Evolutionary conservation across 495 filamentous ascomycete genomes (phyloP), one percentile per base, ranked within the genome.

Genomic region (Xylaria castorea): DNA sequence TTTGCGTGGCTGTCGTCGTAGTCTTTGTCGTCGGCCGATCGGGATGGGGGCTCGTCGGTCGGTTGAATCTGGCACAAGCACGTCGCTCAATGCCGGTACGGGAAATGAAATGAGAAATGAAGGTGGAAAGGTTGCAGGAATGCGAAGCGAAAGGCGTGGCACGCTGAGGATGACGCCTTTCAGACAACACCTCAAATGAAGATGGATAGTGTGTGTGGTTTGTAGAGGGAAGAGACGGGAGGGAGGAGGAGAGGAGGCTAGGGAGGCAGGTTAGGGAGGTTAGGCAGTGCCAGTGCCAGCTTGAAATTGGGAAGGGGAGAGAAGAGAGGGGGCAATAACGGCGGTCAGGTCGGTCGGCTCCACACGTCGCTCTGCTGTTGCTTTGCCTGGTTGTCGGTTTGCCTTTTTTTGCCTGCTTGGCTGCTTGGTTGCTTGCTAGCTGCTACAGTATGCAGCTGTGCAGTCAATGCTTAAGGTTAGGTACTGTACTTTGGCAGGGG

Each of bases 101-200:
- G 50, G 68, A 22, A 55, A 53, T 5, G 58, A 44, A 42, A 6
- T 40, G 38, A 30, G 58, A 53, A 42, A 6, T 51, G 38, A 40
- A 40, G n/a, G 48, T 22, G n/a, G 7, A 50, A 32, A 27, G 66
- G 20, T 8, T 42, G 36, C 14, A 14, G 38, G 38, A 44, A 44
- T 64, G 58, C 58, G 11, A 51, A 68, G 50, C 44, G 66, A 57
- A 57, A 57, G 66, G 48, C 66, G 66, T 68, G 66, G 36, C 66
- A 36, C 48, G 30, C 14, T 34, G 32, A 20, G 22, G 36, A 68
- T 50, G 48, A 68, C 66, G 68, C 68, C 53, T 70, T 60, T 70
- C 68, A 48, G n/a, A 70, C 55, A n/a, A n/a, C 36, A 55, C 53
- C 34, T 69, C 67, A 25, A 36, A 62, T 22, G 53, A 61, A 20